These are phyloP conservation scores for Nicotiana knightiana DNA, from an alignment of 257 asterid genomes.

Conservation along the genomic window DNA sequence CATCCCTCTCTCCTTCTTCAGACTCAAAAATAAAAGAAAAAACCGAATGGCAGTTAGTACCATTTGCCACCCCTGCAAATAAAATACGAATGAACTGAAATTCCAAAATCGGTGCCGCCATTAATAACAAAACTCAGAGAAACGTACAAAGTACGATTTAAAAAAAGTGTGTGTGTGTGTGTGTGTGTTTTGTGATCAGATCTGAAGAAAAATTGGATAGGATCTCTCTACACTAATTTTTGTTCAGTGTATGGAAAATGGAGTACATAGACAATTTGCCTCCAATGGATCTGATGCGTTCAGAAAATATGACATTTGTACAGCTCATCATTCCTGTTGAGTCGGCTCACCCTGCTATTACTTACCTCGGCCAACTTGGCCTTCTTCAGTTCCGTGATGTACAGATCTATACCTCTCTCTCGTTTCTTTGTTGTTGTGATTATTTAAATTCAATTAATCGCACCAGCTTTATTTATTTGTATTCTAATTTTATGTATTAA, in stretches of 20 bases:
- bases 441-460: neutral
- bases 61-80: neutral
- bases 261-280: slow-evolving; percentile 68
- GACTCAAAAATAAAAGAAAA: neutral
- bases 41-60: neutral
- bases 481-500: neutral
- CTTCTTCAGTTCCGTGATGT: slow-evolving; percentile 95
- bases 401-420: slow-evolving; percentile 24
- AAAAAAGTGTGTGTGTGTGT: neutral
- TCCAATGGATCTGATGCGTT: slow-evolving; percentile 97
- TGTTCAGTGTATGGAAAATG: slow-evolving; percentile 52
- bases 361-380: slow-evolving; percentile 92
- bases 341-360: slow-evolving; percentile 90
- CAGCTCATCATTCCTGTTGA: slow-evolving; percentile 95
- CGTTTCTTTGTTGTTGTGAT: neutral
- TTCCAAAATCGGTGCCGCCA: slow-evolving; percentile 1
- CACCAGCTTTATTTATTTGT: neutral
- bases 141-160: neutral
- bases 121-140: neutral
- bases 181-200: neutral
- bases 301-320: slow-evolving; percentile 89
- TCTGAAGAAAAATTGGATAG: neutral
- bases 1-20: neutral
- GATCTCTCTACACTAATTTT: neutral
- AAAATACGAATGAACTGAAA: neutral